phyloP scores from a whole-genome alignment of 768 basidiomycete genomes.

The Boletus subcaerulescens region DNA sequence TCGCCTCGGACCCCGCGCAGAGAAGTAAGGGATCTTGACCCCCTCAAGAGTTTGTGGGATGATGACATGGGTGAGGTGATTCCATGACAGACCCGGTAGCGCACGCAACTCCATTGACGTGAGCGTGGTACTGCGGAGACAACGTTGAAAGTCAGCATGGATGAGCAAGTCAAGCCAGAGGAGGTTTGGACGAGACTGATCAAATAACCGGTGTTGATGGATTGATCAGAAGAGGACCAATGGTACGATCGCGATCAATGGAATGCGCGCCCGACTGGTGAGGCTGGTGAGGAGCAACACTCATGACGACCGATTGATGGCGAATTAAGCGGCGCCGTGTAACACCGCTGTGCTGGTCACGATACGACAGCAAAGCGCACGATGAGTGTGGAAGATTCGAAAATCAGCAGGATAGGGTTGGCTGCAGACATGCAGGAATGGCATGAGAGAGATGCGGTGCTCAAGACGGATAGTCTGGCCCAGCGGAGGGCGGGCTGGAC shows the following conservation, averaged over 20 bases:
- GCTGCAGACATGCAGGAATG: conserved; percentile 24
- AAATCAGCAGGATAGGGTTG: neutral
- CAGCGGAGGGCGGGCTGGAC: neutral
- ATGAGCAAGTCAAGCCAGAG: neutral
- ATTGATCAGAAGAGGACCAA: conserved; percentile 2
- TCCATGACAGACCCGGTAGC: conserved; percentile 3
- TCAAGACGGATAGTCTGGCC: neutral
- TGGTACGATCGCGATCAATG: conserved; percentile 5
- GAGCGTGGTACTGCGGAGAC: conserved; percentile 11
- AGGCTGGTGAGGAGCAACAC: conserved; percentile 1
- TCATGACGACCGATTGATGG: neutral
- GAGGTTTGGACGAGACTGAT: neutral
- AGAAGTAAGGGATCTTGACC: conserved; percentile 4
- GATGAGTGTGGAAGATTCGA: neutral
- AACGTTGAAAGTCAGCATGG: conserved; percentile 9
- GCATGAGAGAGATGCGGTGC: conserved; percentile 12
- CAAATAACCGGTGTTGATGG: neutral
- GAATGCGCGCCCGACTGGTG: neutral
- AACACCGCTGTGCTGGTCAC: neutral
- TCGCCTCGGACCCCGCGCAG: conserved; percentile 35
- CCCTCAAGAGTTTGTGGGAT: conserved; percentile 1
- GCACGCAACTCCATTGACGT: conserved; percentile 10
- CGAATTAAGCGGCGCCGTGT: neutral
- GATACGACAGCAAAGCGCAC: neutral
- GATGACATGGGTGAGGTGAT: conserved; percentile 27